Base-by-base conservation (phyloP, 192 early-diverging fungal genomes). In the Linnemannia zychae region DNA sequence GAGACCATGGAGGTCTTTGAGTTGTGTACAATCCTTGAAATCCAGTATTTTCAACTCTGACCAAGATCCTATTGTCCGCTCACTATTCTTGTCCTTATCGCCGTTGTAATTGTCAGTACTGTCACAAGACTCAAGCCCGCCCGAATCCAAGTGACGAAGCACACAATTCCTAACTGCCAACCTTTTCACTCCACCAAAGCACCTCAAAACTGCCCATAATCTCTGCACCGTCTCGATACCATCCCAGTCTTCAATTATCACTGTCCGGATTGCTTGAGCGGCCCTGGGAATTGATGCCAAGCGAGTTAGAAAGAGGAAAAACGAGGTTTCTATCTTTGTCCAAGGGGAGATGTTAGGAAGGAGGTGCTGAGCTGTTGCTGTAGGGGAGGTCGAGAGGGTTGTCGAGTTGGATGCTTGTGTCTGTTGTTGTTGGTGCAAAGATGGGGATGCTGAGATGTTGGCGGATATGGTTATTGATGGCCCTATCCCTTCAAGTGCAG, bases 241-340 rank as follows among this genome's bases (percentile, higher is more conserved):
- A 6, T 83, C 76, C 81, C 81, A 83, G 4, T 73, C 72, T 18
- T 83, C 76, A 31, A 83, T 63, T 17, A 52, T 18, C 15, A 74
- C 4, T 9, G 0, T 6, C 1, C 48, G 71, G 9, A 83, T 18
- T 6, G 71, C 76, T 31, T 71, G 46, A 0, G 81, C 81, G 0
- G 71, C 22, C 12, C 24, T n/a, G 7, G 31, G 15, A 38, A 31
- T 37, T 9, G 44, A 28, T 28, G 76, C 18, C 0, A 83, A 52
- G 16, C 60, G 71, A 0, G 66, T 34, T 9, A 78, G n/a, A 34
- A 83, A 83, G 9, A 12, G 1, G 16, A 63, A 33, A 38, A 83
- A 83, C 2, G 81, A 83, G 0, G 24, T 44, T n/a, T 78, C 81
- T 18, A 71, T 76, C 53, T 24, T 52, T 17, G 38, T 46, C 60